These are phyloP conservation scores for Jatropha podagrica DNA, from an alignment of 441 rosid species.

Conservation along the genomic window DNA sequence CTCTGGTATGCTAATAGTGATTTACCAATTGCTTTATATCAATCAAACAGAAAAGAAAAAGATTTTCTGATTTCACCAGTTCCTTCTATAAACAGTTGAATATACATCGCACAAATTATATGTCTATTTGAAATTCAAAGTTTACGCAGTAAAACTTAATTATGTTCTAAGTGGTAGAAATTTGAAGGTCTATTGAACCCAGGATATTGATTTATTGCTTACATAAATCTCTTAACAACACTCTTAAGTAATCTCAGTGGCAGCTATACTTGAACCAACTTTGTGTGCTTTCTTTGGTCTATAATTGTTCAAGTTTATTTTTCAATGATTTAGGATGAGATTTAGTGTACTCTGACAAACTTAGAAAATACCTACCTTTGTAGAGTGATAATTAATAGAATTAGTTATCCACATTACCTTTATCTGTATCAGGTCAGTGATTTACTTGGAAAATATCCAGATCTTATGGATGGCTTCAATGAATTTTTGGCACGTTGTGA, in stretches of 20 bases:
- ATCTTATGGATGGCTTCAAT: constrained; percentile 80
- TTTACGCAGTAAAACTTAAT: not conserved
- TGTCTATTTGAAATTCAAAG: not conserved
- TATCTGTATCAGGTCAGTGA: constrained; percentile 60
- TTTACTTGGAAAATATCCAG: constrained; percentile 82
- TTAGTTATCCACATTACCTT: constrained; percentile 22
- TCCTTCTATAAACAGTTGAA: not conserved
- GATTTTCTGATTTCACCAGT: not conserved
- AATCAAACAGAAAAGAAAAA: not conserved
- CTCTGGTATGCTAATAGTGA: constrained; percentile 56
- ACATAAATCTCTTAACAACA: not conserved
- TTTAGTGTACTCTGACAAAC: not conserved
- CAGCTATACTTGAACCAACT: not conserved
- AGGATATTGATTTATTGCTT: constrained; percentile 4
- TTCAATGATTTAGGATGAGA: not conserved
- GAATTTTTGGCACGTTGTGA: constrained; percentile 86
- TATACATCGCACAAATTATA: not conserved
- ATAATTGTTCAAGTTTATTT: not conserved
- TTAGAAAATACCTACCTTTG: not conserved
- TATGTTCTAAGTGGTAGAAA: not conserved
- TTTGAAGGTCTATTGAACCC: not conserved
- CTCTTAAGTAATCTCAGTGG: not conserved
- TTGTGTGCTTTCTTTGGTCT: not conserved
- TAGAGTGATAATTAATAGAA: constrained; percentile 14
- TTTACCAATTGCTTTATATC: constrained; percentile 3